Conservation (phyloP, 2,329 filamentous ascomycete species). For the Ophiocordyceps polyrhachis-furcata region DNA sequence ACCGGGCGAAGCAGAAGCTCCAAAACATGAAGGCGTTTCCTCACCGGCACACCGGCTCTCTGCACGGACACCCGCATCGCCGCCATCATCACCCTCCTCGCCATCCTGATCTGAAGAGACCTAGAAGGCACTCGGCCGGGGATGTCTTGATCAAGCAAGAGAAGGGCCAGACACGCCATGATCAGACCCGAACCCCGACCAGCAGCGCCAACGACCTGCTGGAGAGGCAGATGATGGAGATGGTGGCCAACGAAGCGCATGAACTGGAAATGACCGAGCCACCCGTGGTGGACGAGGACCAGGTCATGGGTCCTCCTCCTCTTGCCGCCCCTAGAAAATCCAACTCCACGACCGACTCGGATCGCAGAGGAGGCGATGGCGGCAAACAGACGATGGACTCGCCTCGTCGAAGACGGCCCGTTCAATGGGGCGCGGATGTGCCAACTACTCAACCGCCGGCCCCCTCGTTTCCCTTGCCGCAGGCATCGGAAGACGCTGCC, state of each 20-base stretch:
- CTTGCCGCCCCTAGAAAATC: constrained; percentile 15
- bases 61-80: constrained; percentile 15
- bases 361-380: constrained; percentile 10
- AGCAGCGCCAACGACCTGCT: constrained; percentile 31
- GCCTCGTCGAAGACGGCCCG: constrained; percentile 9
- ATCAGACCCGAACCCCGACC: constrained; percentile 26
- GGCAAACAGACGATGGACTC: constrained; percentile 7
- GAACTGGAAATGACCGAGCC: constrained; percentile 20
- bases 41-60: constrained; percentile 31
- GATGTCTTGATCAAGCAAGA: constrained; percentile 35
- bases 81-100: constrained; percentile 15
- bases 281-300: constrained; percentile 11
- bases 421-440: constrained; percentile 29
- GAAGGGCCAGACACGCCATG: constrained; percentile 11
- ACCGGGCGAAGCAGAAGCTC: constrained; percentile 41
- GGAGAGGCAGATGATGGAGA: constrained; percentile 43
- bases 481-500: constrained; percentile 22
- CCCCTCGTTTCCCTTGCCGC: constrained; percentile 5
- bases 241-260: constrained; percentile 34
- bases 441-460: constrained; percentile 3
- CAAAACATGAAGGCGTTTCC: constrained; percentile 34
- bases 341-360: constrained; percentile 17
- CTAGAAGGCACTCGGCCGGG: constrained; percentile 32
- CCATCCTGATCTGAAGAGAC: constrained; percentile 28
- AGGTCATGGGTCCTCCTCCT: constrained; percentile 4